phyloP scores from a whole-genome alignment of 768 basidiomycete species.

The Kwoniella botswanensis region DNA sequence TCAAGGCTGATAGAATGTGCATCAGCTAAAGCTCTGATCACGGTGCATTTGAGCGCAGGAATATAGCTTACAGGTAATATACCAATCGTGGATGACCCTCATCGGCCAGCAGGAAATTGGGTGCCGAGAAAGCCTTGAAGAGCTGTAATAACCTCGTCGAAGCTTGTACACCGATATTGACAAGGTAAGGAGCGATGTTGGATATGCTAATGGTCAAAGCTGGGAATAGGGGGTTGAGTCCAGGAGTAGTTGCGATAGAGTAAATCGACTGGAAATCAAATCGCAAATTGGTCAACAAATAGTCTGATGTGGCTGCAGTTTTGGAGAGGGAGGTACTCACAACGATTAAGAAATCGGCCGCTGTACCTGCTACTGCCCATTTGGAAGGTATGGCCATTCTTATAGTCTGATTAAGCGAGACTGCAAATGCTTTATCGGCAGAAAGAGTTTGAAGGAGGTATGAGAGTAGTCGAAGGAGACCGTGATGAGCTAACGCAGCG shows the following conservation, averaged over 20 bases:
- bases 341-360: constrained; percentile 85
- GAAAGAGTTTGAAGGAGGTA: constrained; percentile 92
- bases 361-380: constrained; percentile 73
- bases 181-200: constrained; percentile 85
- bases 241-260: constrained; percentile 84
- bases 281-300: not conserved
- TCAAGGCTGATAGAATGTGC: constrained; percentile 68
- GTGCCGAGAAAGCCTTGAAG: constrained; percentile 87
- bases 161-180: constrained; percentile 76
- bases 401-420: constrained; percentile 70
- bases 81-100: constrained; percentile 92
- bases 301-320: not conserved
- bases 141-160: constrained; percentile 85
- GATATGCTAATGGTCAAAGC: constrained; percentile 87
- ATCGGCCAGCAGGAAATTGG: constrained; percentile 85
- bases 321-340: constrained; percentile 61
- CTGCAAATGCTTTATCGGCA: constrained; percentile 77
- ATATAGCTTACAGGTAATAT: constrained; percentile 74
- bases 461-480: constrained; percentile 82
- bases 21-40: not conserved
- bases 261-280: constrained; percentile 72
- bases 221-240: constrained; percentile 85
- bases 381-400: constrained; percentile 70
- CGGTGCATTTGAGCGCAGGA: not conserved
- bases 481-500: constrained; percentile 78